These are phyloP conservation scores for Annulohypoxylon bovei DNA, from an alignment of 495 filamentous ascomycete genomes.

Conservation along the genomic window DNA sequence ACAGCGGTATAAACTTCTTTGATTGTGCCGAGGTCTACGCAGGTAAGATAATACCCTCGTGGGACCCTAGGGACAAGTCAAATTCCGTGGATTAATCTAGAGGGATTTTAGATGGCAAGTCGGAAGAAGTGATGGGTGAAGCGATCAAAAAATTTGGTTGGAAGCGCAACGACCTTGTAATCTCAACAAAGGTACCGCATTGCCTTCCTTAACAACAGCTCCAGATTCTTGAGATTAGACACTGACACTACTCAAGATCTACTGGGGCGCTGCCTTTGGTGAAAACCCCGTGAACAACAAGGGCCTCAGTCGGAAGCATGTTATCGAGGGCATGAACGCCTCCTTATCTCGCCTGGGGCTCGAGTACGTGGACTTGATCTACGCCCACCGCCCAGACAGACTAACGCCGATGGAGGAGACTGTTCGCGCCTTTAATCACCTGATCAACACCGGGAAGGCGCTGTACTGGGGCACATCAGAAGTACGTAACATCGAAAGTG, in stretches of 20 bases:
- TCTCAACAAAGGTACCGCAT: constrained; percentile 64
- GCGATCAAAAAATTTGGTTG: constrained; percentile 74
- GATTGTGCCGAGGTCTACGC: constrained; percentile 72
- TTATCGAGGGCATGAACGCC: constrained; percentile 71
- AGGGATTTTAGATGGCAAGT: constrained; percentile 60
- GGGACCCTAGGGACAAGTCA: background rate
- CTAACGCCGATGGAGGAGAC: constrained; percentile 88
- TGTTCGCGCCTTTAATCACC: constrained; percentile 84
- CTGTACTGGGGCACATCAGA: constrained; percentile 94
- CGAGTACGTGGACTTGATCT: constrained; percentile 82
- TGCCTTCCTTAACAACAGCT: background rate
- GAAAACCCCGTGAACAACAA: constrained; percentile 75
- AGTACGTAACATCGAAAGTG: no score
- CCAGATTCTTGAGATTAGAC: background rate
- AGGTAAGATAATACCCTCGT: constrained; percentile 38
- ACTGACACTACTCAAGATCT: constrained; percentile 57
- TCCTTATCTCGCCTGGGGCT: constrained; percentile 76
- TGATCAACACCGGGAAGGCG: constrained; percentile 79
- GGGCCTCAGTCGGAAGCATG: constrained; percentile 84
- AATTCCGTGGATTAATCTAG: constrained; percentile 8
- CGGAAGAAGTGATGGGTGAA: constrained; percentile 77
- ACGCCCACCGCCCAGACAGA: constrained; percentile 85
- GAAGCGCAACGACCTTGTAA: constrained; percentile 84
- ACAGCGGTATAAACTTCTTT: constrained; percentile 82
- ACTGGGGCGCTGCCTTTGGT: constrained; percentile 71